Conservation (phyloP, 2,329 filamentous ascomycete species). For the Dothistroma pini region DNA sequence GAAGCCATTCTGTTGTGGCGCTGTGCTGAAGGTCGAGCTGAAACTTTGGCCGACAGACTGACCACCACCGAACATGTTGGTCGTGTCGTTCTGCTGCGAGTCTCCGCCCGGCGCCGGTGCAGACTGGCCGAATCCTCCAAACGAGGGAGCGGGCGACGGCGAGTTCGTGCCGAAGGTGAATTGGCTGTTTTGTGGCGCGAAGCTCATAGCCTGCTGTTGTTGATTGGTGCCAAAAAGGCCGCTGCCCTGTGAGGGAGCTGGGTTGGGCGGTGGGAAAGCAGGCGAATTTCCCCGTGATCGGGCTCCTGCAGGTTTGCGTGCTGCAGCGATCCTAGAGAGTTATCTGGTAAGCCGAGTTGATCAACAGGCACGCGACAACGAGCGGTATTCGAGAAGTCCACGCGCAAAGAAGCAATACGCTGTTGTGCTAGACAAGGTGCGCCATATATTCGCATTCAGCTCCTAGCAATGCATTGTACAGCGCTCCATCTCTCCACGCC, state of each 20-base stretch:
- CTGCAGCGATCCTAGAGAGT: constrained; percentile 15
- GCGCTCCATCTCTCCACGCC: neutral
- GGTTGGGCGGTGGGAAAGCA: constrained; percentile 9
- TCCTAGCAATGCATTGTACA: neutral
- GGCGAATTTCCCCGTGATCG: constrained; percentile 17
- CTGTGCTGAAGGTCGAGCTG: constrained; percentile 13
- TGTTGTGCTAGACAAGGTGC: neutral
- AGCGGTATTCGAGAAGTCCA: neutral
- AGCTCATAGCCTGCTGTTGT: neutral
- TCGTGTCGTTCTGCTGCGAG: constrained; percentile 16
- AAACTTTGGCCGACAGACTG: constrained; percentile 18
- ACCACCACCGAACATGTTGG: constrained; percentile 13
- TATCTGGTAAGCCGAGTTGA: constrained; percentile 7
- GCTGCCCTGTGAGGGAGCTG: neutral
- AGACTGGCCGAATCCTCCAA: constrained; percentile 3
- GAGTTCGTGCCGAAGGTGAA: constrained; percentile 16
- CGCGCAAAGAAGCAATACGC: neutral
- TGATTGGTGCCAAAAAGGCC: neutral
- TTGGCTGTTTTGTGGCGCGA: neutral
- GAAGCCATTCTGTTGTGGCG: constrained; percentile 21
- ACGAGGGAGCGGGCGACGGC: constrained; percentile 7
- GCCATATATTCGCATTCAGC: neutral
- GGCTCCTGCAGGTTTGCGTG: constrained; percentile 15
- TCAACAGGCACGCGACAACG: neutral
- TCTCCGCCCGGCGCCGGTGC: constrained; percentile 12